Evolutionary conservation across 345 rosid genomes (phyloP).

Genomic region (Gossypium thurberi): DNA sequence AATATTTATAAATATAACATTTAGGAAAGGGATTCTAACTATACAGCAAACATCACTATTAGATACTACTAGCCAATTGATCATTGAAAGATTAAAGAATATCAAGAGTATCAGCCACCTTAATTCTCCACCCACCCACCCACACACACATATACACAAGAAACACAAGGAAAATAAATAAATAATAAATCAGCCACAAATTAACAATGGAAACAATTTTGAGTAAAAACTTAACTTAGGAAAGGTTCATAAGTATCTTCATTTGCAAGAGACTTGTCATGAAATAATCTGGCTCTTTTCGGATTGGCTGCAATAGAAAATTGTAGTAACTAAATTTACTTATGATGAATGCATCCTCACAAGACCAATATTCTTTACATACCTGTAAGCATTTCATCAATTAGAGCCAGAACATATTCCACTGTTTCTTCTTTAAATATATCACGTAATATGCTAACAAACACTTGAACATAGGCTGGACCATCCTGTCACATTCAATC

Average conservation of each 20-base stretch:
- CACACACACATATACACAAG: background rate
- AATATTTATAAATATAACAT: background rate
- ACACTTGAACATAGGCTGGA: constrained; percentile 75
- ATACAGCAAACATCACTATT: background rate
- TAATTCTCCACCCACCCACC: background rate
- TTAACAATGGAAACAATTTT: constrained; percentile 5
- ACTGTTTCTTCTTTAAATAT: constrained; percentile 93
- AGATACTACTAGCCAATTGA: background rate
- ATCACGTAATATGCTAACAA: constrained; percentile 80
- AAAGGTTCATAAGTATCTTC: constrained; percentile 92
- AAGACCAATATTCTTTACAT: constrained; percentile 6
- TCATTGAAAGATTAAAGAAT: constrained; percentile 1
- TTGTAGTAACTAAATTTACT: constrained; percentile 17
- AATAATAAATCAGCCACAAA: constrained; percentile 1
- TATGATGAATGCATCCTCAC: background rate
- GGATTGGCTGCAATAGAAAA: constrained; percentile 66
- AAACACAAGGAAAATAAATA: background rate
- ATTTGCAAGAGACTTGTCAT: constrained; percentile 62
- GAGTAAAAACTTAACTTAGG: constrained; percentile 60
- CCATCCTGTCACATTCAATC: constrained; percentile 67
- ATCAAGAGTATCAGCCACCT: background rate
- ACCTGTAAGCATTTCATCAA: constrained; percentile 93
- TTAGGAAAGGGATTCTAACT: background rate
- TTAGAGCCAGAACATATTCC: constrained; percentile 89
- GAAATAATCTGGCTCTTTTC: constrained; percentile 82